Base-by-base conservation (phyloP, 2,329 filamentous ascomycete species). In the Setomelanomma holmii region DNA sequence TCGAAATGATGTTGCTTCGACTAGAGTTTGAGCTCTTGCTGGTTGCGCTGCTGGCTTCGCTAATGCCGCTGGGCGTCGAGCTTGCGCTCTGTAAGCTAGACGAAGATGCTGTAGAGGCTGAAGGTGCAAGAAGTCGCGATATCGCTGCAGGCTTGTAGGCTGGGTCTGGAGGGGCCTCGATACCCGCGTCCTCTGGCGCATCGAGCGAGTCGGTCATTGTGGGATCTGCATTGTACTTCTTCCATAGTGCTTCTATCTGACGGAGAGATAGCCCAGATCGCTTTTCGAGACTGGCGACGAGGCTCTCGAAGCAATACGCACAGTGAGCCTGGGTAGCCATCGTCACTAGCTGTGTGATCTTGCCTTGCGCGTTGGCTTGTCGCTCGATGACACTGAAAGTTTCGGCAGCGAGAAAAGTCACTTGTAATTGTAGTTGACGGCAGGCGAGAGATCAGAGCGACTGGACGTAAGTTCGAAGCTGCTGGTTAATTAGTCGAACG, bases 251-350 rank as follows among this genome's bases (percentile, higher is more conserved):
- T 76, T 93, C 85, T 54, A 96, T 83, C 58, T 88, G 81, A 38
- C 80, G 74, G 20, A 98, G 85, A 42, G 80, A 82, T 64, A 92
- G 80, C 10, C 89, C 79, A 52, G 87, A 81, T 56, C 88, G 87
- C 58, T 83, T 79, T 62, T 91, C 84, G 62, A 96, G 90, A 55
- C 86, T 84, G 47, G 93, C 89, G 43, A 86, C 83, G 33, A 99
- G 86, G 35, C 83, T 82, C 77, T 99, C 95, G 81, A 99, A 98
- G 80, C 93, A 97, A 76, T 88, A 93, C 68, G 93, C 86, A 76
- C 93, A 97, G 77, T 98, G 93, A 53, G 88, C 88, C 66, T 85
- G 78, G 51, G 89, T 89, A 42, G 95, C 93, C 93, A 98, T 98
- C 47, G 39, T 59, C 51, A 33, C 27, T 30, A 2, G 27, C 27